Evolutionary conservation across 2,329 filamentous ascomycete genomes (phyloP), one percentile per base, ranked within the genome.

Genomic region (Ophiobolus disseminans): DNA sequence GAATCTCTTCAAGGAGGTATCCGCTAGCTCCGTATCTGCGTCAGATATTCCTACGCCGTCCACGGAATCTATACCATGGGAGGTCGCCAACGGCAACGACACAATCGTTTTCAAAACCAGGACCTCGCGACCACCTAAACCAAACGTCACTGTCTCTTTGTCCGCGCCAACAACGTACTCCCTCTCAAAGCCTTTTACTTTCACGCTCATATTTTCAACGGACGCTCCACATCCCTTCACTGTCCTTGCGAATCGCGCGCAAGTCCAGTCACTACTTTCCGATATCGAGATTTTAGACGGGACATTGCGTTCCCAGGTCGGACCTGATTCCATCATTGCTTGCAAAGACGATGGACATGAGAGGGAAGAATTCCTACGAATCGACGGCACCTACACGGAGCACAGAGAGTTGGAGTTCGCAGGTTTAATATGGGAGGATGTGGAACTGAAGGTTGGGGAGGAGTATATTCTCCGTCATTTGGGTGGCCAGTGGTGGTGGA

Each of bases 101-200:
- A 47, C 28, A 3, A 11, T 47, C n/a, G n/a, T 40, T 10, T 47
- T 47, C 11, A 26, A 40, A 17, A 47, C 36, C 22, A 36, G 31
- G 26, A 34, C 13, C 31, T 47, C 30, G 22, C 44, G 26, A 40
- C 44, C 44, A 35, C 25, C n/a, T 11, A 35, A 41, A 40, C 47
- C 47, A 36, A 45, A 46, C 14, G 42, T 50, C 28, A 30, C 41
- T 40, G 47, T 38, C 19, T 36, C 36, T 40, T 23, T 46, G 16
- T 45, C 40, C 36, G 42, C 47, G n/a, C 47, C 47, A 16, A 41
- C 47, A 4, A 45, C 40, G 37, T 50, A 31, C 16, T 50, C 47
- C 19, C 30, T 50, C n/a, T 50, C 47, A 13, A 35, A 28, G 9
- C 20, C 13, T 30, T 45, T 35, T 26, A 35, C 21, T 20, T 45